Base-by-base conservation (phyloP, 805 yeast species). In the Limtongozyma cylindracea region DNA sequence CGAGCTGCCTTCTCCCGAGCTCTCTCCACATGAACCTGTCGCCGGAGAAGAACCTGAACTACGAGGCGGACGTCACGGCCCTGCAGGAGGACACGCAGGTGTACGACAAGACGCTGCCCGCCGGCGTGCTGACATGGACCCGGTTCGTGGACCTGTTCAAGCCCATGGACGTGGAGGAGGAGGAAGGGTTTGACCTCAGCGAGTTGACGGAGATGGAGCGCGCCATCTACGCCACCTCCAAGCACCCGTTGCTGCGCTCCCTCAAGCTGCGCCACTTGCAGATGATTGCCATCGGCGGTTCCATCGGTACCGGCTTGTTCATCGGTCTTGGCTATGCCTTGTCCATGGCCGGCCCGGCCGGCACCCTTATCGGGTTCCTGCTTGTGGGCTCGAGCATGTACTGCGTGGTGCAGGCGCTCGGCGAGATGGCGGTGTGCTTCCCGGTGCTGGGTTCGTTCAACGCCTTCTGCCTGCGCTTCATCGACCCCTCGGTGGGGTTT, bases 261-360 rank as follows among this genome's bases (percentile, higher is more conserved):
- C 43, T 60, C 26, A 48, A 49, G 27, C 32, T 36, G 24, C 46
- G 66, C 36, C 80, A 70, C 31, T 60, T 69, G 28, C 71, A 63
- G 39, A 17, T 17, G 18, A 17, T 17, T 17, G 18, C 18, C 4
- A 17, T 17, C 11, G 18, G 18, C 11, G 18, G 18, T 9, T 17
- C 18, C 18, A 17, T 17, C 18, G 18, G 18, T 17, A 17, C 18
- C 4, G 18, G 18, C 8, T 9, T 17, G 5, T 17, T 17, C 10
- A n/a, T 17, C 5, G 18, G 18, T 4, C 5, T 9, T 5, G 18
- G 18, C 5, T 17, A 17, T 9, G 18, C 18, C 10, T 8, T 17
- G 5, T 17, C 18, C 11, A 9, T 4, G 10, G 18, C 8, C 8
- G 18, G 18, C 5, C 18, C 18, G 5, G 18, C 18, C 11, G 18